Evolutionary conservation across 805 yeast species (phyloP), one percentile per base, ranked within the genome.

Genomic region (Zygoascus biomembranicola): DNA sequence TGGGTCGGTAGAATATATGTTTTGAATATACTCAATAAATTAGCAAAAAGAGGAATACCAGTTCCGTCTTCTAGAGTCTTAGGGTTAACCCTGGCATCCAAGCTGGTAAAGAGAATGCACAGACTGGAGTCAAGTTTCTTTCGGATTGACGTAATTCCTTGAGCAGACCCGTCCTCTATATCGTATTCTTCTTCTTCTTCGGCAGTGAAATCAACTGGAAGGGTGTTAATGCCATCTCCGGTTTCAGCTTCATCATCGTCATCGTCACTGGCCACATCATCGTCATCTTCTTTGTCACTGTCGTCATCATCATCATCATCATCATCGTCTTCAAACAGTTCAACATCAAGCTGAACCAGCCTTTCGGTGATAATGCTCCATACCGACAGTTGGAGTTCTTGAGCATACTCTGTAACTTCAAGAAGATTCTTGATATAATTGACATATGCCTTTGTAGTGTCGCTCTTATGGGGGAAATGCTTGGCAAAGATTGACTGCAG

Each of bases 1-100:
- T 90, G 96, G 1, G 99, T 94, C 23, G 97, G 95, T 56, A 92
- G 73, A 42, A 94, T 79, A 61, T 88, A 94, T 1, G 89, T 77
- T 63, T 82, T 83, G 75, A 92, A 92, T 26, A 87, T 73, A 1
- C 90, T 79, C 0, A 86, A 79, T 53, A 94, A 72, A 1, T 87
- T 84, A 59, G 84, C 84, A 71, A 84, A 92, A 14, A 87, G 71
- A 13, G 75, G 69, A 8, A 88, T 78, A 1, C 90, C 88, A 54
- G 78, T 81, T 13, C 87, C 90, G 23, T 77, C 70, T 52, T 76
- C 77, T 32, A 85, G 63, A 44, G 76, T 74, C 31, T 79, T 79
- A 1, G 70, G 64, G 10, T 79, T 75, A 62, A 84, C 78, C 8
- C 78, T 73, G 10, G 66, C 61, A 8, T 75, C 65, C 0, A 92